These are phyloP conservation scores for Brasilioporus rufonigricans DNA, from an alignment of 768 basidiomycete species.

Conservation along the genomic window DNA sequence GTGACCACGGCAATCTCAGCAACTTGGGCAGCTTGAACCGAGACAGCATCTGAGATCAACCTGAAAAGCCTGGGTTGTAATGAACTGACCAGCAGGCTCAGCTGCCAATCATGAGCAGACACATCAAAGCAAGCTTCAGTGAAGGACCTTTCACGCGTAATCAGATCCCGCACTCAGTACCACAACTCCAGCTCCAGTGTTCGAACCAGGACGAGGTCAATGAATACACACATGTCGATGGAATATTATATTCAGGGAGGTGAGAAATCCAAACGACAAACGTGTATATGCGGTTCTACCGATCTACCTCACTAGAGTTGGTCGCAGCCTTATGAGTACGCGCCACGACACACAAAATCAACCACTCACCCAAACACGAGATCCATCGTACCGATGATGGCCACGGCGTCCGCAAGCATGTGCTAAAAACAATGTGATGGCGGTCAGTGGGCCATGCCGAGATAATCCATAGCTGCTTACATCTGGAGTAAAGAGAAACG, in stretches of 20 bases:
- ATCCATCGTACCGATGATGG: slow-evolving; percentile 99
- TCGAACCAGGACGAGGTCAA: neutral
- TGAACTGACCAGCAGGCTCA: too few relatives aligned
- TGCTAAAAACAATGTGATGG: slow-evolving; percentile 51
- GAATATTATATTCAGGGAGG: slow-evolving; percentile 6
- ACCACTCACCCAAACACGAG: slow-evolving; percentile 87
- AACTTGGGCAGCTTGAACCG: too few relatives aligned
- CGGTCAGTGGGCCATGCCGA: slow-evolving; percentile 12
- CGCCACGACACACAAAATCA: neutral
- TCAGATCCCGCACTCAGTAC: too few relatives aligned
- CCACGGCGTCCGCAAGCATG: slow-evolving; percentile 91
- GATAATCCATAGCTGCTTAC: slow-evolving; percentile 25
- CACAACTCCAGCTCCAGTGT: neutral
- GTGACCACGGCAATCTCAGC: too few relatives aligned
- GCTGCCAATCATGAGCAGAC: too few relatives aligned
- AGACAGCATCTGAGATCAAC: too few relatives aligned
- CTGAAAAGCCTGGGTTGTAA: too few relatives aligned
- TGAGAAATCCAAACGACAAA: slow-evolving; percentile 1
- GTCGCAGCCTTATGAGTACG: neutral
- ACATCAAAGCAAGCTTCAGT: too few relatives aligned
- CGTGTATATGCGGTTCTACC: slow-evolving; percentile 19
- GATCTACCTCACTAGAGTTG: slow-evolving; percentile 30
- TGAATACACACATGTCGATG: neutral
- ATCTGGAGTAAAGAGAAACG: slow-evolving; percentile 27
- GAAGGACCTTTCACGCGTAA: too few relatives aligned